phyloP scores from a whole-genome alignment of 495 filamentous ascomycete species.

The Hypomontagnella submonticulosa region DNA sequence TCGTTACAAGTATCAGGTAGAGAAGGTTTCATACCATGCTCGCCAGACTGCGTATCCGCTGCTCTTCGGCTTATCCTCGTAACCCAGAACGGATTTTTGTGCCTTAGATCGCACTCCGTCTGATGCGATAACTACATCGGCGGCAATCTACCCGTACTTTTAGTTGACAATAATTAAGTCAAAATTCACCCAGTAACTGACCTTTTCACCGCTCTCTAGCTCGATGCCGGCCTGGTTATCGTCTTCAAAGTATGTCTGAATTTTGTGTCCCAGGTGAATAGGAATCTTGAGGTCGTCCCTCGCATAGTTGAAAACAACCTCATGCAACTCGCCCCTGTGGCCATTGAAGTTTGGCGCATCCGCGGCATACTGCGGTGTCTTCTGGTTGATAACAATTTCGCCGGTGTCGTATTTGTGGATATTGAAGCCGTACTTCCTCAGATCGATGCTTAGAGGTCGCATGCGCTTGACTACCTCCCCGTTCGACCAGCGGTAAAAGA shows the following conservation, averaged over 20 bases:
- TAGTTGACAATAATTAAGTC: background rate
- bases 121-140: conserved; percentile 67
- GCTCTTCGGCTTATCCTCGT: conserved; percentile 67
- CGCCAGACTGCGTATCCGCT: conserved; percentile 69
- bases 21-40: conserved; percentile 58
- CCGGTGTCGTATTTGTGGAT: conserved; percentile 71
- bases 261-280: conserved; percentile 64
- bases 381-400: conserved; percentile 68
- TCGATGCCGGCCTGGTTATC: conserved; percentile 63
- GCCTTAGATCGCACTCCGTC: conserved; percentile 71
- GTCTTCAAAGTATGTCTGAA: conserved; percentile 68
- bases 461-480: conserved; percentile 59
- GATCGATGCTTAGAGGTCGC: conserved; percentile 63
- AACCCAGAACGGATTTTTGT: conserved; percentile 67
- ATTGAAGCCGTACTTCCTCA: conserved; percentile 65
- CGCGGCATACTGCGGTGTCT: conserved; percentile 52
- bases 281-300: conserved; percentile 65
- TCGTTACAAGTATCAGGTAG: background rate
- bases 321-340: conserved; percentile 68
- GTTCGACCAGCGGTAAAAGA: conserved; percentile 63
- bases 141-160: conserved; percentile 47
- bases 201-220: conserved; percentile 62
- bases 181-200: conserved; percentile 10
- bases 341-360: conserved; percentile 70
- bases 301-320: conserved; percentile 68